Evolutionary conservation across 768 basidiomycete species (phyloP).

Genomic region (Boletus sensibilis): DNA sequence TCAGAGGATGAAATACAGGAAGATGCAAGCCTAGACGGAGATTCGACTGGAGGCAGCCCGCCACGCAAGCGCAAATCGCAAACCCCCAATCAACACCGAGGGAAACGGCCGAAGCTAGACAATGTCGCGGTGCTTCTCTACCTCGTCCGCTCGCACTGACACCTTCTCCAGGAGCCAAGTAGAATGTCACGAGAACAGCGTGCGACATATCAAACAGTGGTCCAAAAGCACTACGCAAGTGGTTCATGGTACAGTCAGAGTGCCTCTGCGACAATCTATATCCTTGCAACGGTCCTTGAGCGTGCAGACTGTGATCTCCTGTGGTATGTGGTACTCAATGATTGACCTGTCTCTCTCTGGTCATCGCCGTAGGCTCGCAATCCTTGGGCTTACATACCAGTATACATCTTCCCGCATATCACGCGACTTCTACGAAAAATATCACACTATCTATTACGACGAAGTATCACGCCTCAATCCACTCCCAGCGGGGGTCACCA

Average conservation of each 20-base stretch:
- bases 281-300: constrained; percentile 87
- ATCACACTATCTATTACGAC: constrained; percentile 78
- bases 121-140: constrained; percentile 34
- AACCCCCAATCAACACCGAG: constrained; percentile 37
- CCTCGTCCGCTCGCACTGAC: background rate
- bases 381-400: constrained; percentile 91
- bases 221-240: constrained; percentile 80
- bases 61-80: constrained; percentile 50
- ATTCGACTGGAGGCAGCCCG: constrained; percentile 38
- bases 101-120: constrained; percentile 61
- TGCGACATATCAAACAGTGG: constrained; percentile 53
- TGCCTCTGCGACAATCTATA: constrained; percentile 84
- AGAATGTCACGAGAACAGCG: constrained; percentile 73
- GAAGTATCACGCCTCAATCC: constrained; percentile 93
- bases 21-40: constrained; percentile 40
- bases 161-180: constrained; percentile 40
- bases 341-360: background rate
- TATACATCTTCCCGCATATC: constrained; percentile 88
- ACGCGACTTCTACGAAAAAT: constrained; percentile 78
- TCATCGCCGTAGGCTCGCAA: constrained; percentile 67
- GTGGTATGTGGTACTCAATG: constrained; percentile 54
- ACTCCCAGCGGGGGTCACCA: constrained; percentile 39
- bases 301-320: constrained; percentile 91
- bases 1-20: constrained; percentile 47
- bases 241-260: constrained; percentile 91